These are phyloP conservation scores for Knoxdaviesia capensis DNA, from an alignment of 2,329 filamentous ascomycete genomes.

Conservation along the genomic window DNA sequence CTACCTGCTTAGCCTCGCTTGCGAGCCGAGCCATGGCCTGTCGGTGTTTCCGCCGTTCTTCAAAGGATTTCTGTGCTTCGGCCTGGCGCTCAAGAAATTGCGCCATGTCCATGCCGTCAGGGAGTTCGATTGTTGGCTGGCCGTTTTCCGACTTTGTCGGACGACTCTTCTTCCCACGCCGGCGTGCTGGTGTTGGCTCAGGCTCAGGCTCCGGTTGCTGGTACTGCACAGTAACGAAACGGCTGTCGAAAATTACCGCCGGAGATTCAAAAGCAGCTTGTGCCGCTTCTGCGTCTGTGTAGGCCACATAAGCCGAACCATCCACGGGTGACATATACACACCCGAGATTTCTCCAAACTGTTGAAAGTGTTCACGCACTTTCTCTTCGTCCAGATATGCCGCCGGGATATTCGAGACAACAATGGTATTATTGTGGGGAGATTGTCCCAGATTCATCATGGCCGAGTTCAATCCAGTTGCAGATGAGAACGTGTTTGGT, in stretches of 20 bases:
- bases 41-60: conserved; percentile 42
- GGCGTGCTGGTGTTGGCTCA: too few species aligned
- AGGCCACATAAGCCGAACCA: conserved; percentile 50
- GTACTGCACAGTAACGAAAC: conserved; percentile 52
- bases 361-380: conserved; percentile 47
- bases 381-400: conserved; percentile 45
- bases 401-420: conserved; percentile 37
- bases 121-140: conserved; percentile 12
- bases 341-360: conserved; percentile 47
- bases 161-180: conserved; percentile 22
- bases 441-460: too few species aligned
- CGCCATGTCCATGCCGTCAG: conserved; percentile 36
- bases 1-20: conserved; percentile 43
- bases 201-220: too few species aligned
- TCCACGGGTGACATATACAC: conserved; percentile 47
- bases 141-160: conserved; percentile 32
- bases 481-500: too few species aligned
- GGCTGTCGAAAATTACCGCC: conserved; percentile 66
- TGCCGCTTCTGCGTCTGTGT: conserved; percentile 42
- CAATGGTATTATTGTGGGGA: not conserved
- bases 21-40: conserved; percentile 41
- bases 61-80: conserved; percentile 48
- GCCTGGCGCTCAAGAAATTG: conserved; percentile 49
- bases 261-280: conserved; percentile 55
- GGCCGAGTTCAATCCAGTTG: too few species aligned